Evolutionary conservation across 495 filamentous ascomycete species (phyloP).

Genomic region (Penicillium salamii): DNA sequence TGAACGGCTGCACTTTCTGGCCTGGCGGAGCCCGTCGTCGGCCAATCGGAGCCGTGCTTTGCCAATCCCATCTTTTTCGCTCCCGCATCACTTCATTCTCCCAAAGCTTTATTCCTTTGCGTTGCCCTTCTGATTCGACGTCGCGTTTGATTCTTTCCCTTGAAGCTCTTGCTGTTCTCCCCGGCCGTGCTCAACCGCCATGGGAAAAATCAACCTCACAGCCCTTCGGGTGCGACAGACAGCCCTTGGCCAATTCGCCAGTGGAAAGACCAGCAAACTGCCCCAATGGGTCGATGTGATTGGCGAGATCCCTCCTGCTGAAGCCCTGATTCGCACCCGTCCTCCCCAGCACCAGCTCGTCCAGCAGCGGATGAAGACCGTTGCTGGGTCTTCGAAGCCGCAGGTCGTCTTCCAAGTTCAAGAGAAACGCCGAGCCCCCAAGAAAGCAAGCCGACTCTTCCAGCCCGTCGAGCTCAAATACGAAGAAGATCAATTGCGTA

Average conservation of each 20-base stretch:
- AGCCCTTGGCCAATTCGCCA: slow-evolving; percentile 55
- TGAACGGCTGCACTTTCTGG: slow-evolving; percentile 28
- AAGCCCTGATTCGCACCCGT: slow-evolving; percentile 68
- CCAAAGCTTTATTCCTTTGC: neutral
- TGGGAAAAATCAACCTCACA: slow-evolving; percentile 72
- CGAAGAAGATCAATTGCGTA: slow-evolving; percentile 80
- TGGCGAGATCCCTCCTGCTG: slow-evolving; percentile 71
- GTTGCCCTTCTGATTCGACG: neutral
- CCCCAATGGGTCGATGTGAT: slow-evolving; percentile 80
- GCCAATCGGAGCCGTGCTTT: slow-evolving; percentile 43
- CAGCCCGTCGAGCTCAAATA: slow-evolving; percentile 74
- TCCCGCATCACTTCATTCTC: slow-evolving; percentile 17
- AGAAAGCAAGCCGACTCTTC: slow-evolving; percentile 73
- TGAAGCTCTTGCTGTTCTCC: neutral
- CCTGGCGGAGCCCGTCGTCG: slow-evolving; percentile 38
- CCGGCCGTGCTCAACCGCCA: slow-evolving; percentile 23
- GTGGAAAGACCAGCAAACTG: slow-evolving; percentile 42
- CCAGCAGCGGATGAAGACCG: slow-evolving; percentile 44
- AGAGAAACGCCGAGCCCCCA: slow-evolving; percentile 42
- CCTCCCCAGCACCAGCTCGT: slow-evolving; percentile 63
- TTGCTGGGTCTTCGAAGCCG: slow-evolving; percentile 29
- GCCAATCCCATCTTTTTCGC: slow-evolving; percentile 41
- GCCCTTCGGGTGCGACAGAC: slow-evolving; percentile 70
- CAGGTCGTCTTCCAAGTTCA: slow-evolving; percentile 39
- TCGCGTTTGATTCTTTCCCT: neutral